Evolutionary conservation across 2,329 filamentous ascomycete species (phyloP), one percentile per base, ranked within the genome.

Genomic region (Aureobasidium sp.): DNA sequence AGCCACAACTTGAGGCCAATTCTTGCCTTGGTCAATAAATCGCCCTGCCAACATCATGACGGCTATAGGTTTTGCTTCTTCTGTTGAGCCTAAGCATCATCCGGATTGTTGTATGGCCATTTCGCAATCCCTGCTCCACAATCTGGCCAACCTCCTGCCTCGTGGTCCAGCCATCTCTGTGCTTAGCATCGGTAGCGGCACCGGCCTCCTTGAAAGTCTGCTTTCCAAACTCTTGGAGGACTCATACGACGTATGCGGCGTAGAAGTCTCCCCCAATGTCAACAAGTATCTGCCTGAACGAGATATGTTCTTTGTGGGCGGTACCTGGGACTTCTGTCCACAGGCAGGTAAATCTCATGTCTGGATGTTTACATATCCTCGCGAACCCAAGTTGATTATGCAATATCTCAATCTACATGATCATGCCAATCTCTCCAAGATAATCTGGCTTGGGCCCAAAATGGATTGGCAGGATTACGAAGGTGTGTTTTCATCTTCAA

Each of bases 291-390:
- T 83, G 6, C 72, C 76, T 1, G 68, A 71, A 25, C 64, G 75
- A 14, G 67, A 73, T 14, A 73, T 81, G 66, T 68, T 76, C 47
- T 66, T 72, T 9, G 80, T 82, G 6, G 61, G 69, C 8, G 78
- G 77, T 2, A 77, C 78, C 0, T 76, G 77, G 67, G 76, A 74
- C 36, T 65, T 81, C 9, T 74, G 75, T 59, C 61, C 73, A 1
- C 69, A 76, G 11, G 79, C 78, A 3, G 63, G 69, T 5, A 64
- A 75, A n/a, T 78, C 78, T 9, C 62, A 66, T 1, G 72, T 71
- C n/a, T 78, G 81, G 76, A 69, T 83, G 63, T 82, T 83, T 69
- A 77, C 82, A 30, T 83, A 83, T 65, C 81, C 81, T 1, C 75
- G 79, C 14, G 71, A 78, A n/a, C 73, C 78, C 3, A 73, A 68